Evolutionary conservation across 495 filamentous ascomycete genomes (phyloP).

Genomic region (Penicillium canescens): DNA sequence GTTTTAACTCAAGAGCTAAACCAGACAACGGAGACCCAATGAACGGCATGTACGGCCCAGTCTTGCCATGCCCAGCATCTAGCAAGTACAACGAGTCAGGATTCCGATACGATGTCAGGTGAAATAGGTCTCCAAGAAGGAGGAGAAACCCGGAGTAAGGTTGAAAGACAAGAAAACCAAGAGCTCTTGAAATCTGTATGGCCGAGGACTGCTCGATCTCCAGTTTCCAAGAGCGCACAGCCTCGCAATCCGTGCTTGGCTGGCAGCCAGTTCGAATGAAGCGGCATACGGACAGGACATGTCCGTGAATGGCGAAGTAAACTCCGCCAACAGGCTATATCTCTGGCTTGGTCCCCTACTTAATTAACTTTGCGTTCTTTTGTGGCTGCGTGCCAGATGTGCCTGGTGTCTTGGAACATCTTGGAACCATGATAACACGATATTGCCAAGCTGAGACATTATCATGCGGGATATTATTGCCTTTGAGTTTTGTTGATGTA

Average conservation of each 20-base stretch:
- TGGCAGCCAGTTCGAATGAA: slow-evolving; percentile 2
- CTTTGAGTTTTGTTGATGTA: slow-evolving; percentile 7
- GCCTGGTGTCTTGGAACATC: background rate
- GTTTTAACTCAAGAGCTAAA: slow-evolving; percentile 7
- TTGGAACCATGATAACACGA: slow-evolving; percentile 1
- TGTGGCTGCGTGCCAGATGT: slow-evolving; percentile 5
- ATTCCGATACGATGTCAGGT: slow-evolving; percentile 4
- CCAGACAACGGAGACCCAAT: slow-evolving; percentile 5
- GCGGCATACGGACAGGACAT: slow-evolving; percentile 3
- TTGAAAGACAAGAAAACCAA: slow-evolving; percentile 7
- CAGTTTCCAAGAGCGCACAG: slow-evolving; percentile 6
- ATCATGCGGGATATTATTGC: slow-evolving; percentile 3
- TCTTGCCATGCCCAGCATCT: background rate
- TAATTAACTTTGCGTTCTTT: slow-evolving; percentile 5
- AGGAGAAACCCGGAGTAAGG: slow-evolving; percentile 2
- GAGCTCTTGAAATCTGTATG: slow-evolving; percentile 1
- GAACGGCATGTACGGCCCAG: slow-evolving; percentile 2
- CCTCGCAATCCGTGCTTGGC: slow-evolving; percentile 6
- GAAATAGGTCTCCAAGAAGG: slow-evolving; percentile 3
- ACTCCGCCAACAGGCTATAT: slow-evolving; percentile 4
- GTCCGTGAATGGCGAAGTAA: slow-evolving; percentile 2
- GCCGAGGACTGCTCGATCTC: slow-evolving; percentile 1
- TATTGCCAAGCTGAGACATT: slow-evolving; percentile 1
- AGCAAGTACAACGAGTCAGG: background rate
- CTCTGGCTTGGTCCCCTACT: slow-evolving; percentile 6